Evolutionary conservation across 2,329 filamentous ascomycete genomes (phyloP).

Genomic region (Lomentospora prolificans): DNA sequence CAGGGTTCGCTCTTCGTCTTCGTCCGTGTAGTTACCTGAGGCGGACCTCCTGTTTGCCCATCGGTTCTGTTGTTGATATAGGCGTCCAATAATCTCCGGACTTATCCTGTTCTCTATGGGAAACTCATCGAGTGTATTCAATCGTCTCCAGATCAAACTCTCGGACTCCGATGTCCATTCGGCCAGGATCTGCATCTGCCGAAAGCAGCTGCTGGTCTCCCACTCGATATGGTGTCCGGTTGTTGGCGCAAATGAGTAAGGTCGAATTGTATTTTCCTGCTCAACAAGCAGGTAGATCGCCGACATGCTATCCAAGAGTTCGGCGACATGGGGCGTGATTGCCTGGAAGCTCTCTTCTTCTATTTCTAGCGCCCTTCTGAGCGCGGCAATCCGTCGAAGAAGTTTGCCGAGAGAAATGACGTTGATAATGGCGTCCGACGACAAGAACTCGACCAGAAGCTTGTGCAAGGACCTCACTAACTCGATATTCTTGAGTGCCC

Average conservation of each 20-base stretch:
- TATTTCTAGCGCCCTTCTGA: not conserved
- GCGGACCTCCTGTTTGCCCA: no score
- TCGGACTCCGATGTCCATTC: not conserved
- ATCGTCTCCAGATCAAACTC: not conserved
- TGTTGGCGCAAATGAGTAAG: not conserved
- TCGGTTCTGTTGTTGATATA: not conserved
- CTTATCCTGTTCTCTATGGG: not conserved
- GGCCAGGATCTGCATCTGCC: not conserved
- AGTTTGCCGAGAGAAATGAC: not conserved
- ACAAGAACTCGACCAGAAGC: not conserved
- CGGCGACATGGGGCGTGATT: not conserved
- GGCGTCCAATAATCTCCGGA: not conserved
- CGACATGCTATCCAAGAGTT: not conserved
- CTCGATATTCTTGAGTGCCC: not conserved
- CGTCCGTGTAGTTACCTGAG: not conserved
- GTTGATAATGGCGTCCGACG: not conserved
- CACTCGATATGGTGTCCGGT: not conserved
- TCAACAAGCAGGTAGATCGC: not conserved
- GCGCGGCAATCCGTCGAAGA: not conserved
- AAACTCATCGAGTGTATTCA: not conserved
- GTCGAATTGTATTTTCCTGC: not conserved
- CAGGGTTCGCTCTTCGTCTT: no score
- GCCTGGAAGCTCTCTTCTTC: not conserved
- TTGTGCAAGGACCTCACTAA: not conserved
- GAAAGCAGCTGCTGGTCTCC: no score